Conservation (phyloP, 2,329 filamentous ascomycete species). For the Fusarium sp. region DNA sequence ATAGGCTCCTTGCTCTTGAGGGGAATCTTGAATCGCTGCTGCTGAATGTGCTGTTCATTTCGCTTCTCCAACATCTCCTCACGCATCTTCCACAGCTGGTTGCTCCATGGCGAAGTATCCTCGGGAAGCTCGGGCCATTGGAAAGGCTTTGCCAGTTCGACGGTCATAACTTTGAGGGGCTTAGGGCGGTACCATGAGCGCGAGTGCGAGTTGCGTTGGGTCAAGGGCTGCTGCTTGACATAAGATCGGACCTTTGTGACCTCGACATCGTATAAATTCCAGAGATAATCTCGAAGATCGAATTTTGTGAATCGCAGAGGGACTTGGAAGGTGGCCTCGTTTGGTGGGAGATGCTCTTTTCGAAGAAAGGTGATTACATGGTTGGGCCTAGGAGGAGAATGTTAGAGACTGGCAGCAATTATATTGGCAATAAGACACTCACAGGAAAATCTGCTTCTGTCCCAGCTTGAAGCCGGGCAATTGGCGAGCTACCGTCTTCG, state of each 20-base stretch:
- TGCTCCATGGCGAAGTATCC: conserved; percentile 74
- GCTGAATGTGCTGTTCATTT: conserved; percentile 52
- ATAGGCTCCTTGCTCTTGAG: conserved; percentile 59
- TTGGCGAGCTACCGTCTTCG: conserved; percentile 55
- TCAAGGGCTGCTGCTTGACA: conserved; percentile 74
- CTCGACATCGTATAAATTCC: conserved; percentile 84
- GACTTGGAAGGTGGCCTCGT: conserved; percentile 90
- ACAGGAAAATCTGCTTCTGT: conserved; percentile 69
- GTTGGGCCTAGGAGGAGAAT: conserved; percentile 71
- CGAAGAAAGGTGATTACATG: conserved; percentile 84
- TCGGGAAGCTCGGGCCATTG: conserved; percentile 82
- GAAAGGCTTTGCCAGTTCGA: conserved; percentile 89
- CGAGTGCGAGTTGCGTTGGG: conserved; percentile 63
- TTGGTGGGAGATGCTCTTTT: conserved; percentile 78
- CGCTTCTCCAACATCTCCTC: conserved; percentile 62
- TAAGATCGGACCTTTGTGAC: conserved; percentile 80
- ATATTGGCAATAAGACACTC: conserved; percentile 45
- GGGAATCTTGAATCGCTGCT: conserved; percentile 54
- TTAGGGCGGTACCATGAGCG: conserved; percentile 77
- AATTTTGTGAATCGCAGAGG: conserved; percentile 95
- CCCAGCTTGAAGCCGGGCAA: conserved; percentile 64
- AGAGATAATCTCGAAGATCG: conserved; percentile 95
- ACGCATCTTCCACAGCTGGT: conserved; percentile 68
- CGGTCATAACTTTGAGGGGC: conserved; percentile 91
- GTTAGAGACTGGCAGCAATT: conserved; percentile 18